Percentiles rank a stretch among this genome's conserved stretches.
phyloP scores from a whole-genome alignment of 2,329 filamentous ascomycete species.

The Teratosphaeria nubilosa region DNA sequence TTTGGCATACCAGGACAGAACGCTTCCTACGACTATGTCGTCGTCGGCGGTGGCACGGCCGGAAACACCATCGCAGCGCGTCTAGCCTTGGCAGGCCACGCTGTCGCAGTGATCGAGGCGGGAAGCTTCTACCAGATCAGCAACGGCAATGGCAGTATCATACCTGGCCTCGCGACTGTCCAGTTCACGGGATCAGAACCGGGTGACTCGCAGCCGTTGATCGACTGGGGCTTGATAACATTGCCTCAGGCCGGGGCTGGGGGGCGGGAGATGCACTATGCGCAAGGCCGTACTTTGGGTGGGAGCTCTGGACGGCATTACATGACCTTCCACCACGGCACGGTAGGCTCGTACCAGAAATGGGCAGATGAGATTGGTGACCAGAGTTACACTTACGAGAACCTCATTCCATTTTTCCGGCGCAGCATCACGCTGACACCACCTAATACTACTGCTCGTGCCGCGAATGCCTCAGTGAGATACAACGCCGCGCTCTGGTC shows the following conservation, averaged over 20 bases:
- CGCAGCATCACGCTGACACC: conserved; percentile 11
- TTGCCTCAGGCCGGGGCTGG: conserved; percentile 15
- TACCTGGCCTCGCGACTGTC: not conserved
- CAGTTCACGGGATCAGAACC: conserved; percentile 1
- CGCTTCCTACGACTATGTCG: conserved; percentile 16
- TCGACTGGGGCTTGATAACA: conserved; percentile 22
- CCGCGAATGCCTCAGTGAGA: conserved; percentile 16
- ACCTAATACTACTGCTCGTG: conserved; percentile 11
- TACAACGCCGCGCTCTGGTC: conserved; percentile 8
- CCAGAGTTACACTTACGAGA: conserved; percentile 19
- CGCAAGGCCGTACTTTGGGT: conserved; percentile 21
- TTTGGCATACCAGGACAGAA: conserved; percentile 6
- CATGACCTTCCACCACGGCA: conserved; percentile 22
- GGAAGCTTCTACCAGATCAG: conserved; percentile 15
- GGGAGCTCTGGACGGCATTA: conserved; percentile 20
- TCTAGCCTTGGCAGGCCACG: conserved; percentile 8
- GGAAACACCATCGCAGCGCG: conserved; percentile 13
- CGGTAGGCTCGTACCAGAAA: conserved; percentile 20
- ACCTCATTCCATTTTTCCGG: conserved; percentile 17
- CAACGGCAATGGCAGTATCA: conserved; percentile 10
- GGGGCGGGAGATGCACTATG: conserved; percentile 15
- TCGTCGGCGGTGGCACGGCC: conserved; percentile 11
- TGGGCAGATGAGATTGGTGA: conserved; percentile 31
- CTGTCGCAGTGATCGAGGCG: conserved; percentile 18
- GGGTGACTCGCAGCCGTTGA: conserved; percentile 12